These are phyloP conservation scores for Sphaerulina populicola DNA, from an alignment of 2,329 filamentous ascomycete genomes.

Conservation along the genomic window DNA sequence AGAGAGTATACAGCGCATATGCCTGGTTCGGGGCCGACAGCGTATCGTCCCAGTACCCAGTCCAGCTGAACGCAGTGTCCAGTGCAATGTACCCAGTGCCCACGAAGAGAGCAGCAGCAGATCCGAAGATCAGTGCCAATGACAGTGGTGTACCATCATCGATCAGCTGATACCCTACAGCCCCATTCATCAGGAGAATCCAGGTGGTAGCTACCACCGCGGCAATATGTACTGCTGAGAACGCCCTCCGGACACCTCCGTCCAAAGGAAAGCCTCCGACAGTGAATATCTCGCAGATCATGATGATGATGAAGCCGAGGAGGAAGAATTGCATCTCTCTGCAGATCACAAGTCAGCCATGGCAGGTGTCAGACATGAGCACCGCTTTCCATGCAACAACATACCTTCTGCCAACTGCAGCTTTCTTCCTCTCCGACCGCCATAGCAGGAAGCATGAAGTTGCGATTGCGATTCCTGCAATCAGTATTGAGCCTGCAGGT, in stretches of 20 bases:
- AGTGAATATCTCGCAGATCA: conserved; percentile 94
- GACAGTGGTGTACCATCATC: conserved; percentile 89
- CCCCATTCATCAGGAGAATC: conserved; percentile 49
- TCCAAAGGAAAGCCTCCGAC: conserved; percentile 79
- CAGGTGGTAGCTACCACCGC: conserved; percentile 81
- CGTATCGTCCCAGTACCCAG: conserved; percentile 59
- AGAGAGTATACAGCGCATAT: conserved; percentile 86
- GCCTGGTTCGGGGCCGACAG: conserved; percentile 51
- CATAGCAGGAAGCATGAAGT: conserved; percentile 60
- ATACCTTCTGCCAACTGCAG: conserved; percentile 86
- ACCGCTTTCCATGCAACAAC: conserved; percentile 29
- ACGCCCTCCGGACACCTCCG: conserved; percentile 63
- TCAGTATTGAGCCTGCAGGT: conserved; percentile 79
- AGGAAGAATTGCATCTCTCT: conserved; percentile 95
- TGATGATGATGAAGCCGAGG: conserved; percentile 72
- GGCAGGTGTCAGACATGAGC: not conserved
- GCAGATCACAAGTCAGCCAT: conserved; percentile 32
- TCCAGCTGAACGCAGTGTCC: conserved; percentile 84
- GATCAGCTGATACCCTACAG: conserved; percentile 86
- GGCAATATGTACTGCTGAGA: conserved; percentile 82
- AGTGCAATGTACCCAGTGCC: conserved; percentile 93
- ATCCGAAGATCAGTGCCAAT: conserved; percentile 63
- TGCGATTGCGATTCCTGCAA: conserved; percentile 69
- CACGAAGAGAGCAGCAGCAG: conserved; percentile 65
- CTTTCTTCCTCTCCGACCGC: conserved; percentile 79